Evolutionary conservation across 2,329 filamentous ascomycete species (phyloP).

Genomic region (Hypomyces rosellus): DNA sequence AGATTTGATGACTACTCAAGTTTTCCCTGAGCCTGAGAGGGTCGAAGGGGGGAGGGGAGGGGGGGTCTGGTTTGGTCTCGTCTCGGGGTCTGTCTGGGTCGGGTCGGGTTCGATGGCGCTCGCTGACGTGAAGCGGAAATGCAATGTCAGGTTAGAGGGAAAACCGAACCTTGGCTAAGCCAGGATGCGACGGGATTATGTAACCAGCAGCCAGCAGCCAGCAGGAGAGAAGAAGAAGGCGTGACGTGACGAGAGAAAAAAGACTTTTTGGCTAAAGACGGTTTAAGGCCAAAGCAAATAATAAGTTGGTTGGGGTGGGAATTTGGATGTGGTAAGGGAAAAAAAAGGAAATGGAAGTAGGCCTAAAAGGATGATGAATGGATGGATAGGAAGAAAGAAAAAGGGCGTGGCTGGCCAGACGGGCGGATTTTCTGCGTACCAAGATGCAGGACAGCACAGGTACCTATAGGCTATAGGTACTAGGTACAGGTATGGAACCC

Average conservation of each 20-base stretch:
- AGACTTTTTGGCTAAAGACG: too few species aligned
- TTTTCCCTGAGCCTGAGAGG: too few species aligned
- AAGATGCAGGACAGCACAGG: too few species aligned
- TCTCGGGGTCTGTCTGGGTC: too few species aligned
- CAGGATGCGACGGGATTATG: constrained; percentile 14
- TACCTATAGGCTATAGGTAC: too few species aligned
- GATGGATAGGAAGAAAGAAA: background rate
- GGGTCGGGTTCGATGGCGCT: background rate
- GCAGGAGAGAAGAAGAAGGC: too few species aligned
- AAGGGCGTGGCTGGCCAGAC: constrained; percentile 12
- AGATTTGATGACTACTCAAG: too few species aligned
- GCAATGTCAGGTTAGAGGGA: background rate
- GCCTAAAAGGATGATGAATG: background rate
- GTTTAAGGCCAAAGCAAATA: too few species aligned
- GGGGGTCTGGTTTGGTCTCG: too few species aligned
- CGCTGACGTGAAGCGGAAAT: constrained; percentile 12
- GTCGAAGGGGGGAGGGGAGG: too few species aligned
- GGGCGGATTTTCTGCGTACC: background rate
- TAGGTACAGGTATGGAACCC: too few species aligned
- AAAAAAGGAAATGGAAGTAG: background rate
- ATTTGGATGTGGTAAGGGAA: background rate
- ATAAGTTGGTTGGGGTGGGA: background rate
- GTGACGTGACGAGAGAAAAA: too few species aligned
- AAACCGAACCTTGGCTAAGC: background rate
- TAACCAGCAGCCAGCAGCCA: constrained; percentile 2